Evolutionary conservation across 768 basidiomycete genomes (phyloP), one percentile per base, ranked within the genome.

Genomic region (Tephrocybe rancida): DNA sequence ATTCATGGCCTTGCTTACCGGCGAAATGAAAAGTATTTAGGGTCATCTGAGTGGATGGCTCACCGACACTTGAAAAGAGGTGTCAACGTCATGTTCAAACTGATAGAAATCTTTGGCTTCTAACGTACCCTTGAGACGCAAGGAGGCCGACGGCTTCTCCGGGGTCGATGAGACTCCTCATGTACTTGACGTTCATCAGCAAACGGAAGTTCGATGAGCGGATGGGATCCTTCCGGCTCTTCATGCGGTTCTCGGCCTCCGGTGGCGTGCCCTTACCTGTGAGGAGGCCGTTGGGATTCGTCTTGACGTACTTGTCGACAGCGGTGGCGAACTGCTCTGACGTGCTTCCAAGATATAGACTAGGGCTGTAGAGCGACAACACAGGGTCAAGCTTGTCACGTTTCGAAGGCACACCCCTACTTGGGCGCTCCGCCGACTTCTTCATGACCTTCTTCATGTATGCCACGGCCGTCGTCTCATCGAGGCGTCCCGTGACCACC

Each of bases 1-100:
- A 24, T 27, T 30, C 18, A 22, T 41, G 18, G 9, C 19, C 52
- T 34, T 25, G 22, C 53, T 63, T 69, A 86, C 94, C 96, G 61
- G 97, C 97, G 64, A 99, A 95, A 76, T 99, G 97, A 84, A 99
- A 99, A 11, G 97, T 99, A 68, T 99, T 99, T 58, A 99, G 74
- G 8, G 97, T 99, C 97, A 99, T 99, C 69, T 99, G 97, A 0
- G 97, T 99, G 14, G 97, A 99, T 4, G 97, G 97, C 70, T 99
- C 97, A 47, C 97, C 97, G 38, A 99, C 85, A 73, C 97, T 98
- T 55, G 7, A 46, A n/a, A 48, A 49, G 9, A 41, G 39, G 26
- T 42, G n/a, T 29, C 5, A 16, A 37, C n/a, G 35, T 13, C 30
- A 13, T 13, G 13, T 32, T 13, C 30, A 7, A 13, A 6, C 30